Evolutionary conservation across 2,329 filamentous ascomycete genomes (phyloP).

Genomic region (Colletotrichum melonis): DNA sequence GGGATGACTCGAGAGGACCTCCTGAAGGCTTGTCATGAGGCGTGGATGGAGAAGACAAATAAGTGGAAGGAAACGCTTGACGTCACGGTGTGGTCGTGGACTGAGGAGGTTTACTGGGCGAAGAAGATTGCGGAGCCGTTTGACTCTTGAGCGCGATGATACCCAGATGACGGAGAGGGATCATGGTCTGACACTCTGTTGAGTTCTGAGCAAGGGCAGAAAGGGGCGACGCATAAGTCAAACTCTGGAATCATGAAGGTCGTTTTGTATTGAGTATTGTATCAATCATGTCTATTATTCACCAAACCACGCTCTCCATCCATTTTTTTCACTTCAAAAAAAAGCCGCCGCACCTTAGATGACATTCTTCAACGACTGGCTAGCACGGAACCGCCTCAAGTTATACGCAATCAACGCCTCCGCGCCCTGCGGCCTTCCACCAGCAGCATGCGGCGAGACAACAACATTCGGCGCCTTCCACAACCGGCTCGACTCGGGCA

Average conservation of each 20-base stretch:
- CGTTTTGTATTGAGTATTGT: not conserved
- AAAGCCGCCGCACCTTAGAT: slow-evolving; percentile 41
- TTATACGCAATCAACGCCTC: slow-evolving; percentile 72
- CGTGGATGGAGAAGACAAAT: not conserved
- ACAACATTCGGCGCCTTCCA: slow-evolving; percentile 65
- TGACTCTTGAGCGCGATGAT: not conserved
- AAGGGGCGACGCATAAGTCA: no score
- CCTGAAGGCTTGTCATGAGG: not conserved
- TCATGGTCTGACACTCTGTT: not conserved
- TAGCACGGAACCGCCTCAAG: slow-evolving; percentile 67
- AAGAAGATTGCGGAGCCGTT: not conserved
- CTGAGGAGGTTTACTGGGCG: not conserved
- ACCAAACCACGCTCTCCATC: not conserved
- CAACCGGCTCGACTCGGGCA: slow-evolving; percentile 55
- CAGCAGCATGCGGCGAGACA: slow-evolving; percentile 68
- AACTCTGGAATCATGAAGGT: not conserved
- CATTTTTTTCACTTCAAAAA: not conserved
- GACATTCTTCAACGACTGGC: slow-evolving; percentile 68
- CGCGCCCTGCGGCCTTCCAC: slow-evolving; percentile 69
- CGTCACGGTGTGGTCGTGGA: not conserved
- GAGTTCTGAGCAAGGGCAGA: not conserved
- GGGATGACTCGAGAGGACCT: not conserved
- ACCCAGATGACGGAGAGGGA: not conserved
- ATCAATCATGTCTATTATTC: slow-evolving; percentile 11
- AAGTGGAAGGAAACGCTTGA: not conserved